phyloP scores from a whole-genome alignment of 2,329 filamentous ascomycete genomes.

The Alternaria sp. region DNA sequence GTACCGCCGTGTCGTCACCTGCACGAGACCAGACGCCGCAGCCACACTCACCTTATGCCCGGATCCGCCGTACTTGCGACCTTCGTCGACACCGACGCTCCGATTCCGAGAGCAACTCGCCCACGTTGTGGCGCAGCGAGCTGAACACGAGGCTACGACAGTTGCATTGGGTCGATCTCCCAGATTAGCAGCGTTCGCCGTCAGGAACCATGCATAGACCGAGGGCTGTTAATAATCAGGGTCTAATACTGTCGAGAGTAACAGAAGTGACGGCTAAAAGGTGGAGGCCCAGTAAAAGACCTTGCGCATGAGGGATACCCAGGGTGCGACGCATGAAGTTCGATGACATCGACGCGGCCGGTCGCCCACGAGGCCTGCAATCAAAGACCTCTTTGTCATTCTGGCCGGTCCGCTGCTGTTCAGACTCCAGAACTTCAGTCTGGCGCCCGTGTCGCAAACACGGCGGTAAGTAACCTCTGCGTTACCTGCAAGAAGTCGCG shows the following conservation, averaged over 20 bases:
- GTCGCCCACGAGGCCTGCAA: constrained; percentile 21
- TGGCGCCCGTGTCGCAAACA: constrained; percentile 24
- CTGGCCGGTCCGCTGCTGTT: neutral
- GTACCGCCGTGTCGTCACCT: constrained; percentile 4
- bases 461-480: constrained; percentile 25
- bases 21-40: constrained; percentile 10
- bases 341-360: constrained; percentile 15
- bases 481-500: constrained; percentile 8
- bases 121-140: constrained; percentile 28
- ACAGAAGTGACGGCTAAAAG: constrained; percentile 12
- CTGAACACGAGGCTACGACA: constrained; percentile 8
- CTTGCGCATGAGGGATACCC: constrained; percentile 23
- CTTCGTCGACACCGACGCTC: constrained; percentile 8
- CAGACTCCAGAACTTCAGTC: constrained; percentile 4
- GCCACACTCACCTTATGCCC: constrained; percentile 13
- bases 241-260: constrained; percentile 4
- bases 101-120: constrained; percentile 1
- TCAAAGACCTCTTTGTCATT: constrained; percentile 10
- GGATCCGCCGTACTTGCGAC: constrained; percentile 8
- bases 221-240: constrained; percentile 7
- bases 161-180: constrained; percentile 13
- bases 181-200: constrained; percentile 2
- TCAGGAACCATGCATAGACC: neutral
- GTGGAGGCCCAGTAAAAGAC: constrained; percentile 25
- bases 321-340: constrained; percentile 22